A percentile compares a stretch with the other conserved stretches of the same genome.
These are phyloP conservation scores for Colletotrichum kahawae DNA, from an alignment of 2,329 filamentous ascomycete species.

Conservation along the genomic window DNA sequence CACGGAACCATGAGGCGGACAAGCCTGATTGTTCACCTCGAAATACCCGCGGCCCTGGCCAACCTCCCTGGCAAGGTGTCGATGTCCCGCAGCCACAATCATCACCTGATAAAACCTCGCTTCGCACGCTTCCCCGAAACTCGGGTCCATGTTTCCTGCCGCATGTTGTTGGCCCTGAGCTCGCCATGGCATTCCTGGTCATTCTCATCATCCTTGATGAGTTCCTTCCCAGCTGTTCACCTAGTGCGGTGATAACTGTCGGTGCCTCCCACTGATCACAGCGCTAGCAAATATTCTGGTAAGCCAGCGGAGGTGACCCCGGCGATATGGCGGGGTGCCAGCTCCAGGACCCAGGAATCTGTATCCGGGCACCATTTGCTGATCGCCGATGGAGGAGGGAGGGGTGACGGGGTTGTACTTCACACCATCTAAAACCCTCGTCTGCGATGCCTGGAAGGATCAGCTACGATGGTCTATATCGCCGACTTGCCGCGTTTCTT, in stretches of 20 bases:
- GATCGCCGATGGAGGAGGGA: slow-evolving; percentile 4
- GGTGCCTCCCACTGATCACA: slow-evolving; percentile 16
- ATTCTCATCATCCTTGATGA: background rate
- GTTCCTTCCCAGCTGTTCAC: background rate
- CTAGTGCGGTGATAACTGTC: slow-evolving; percentile 11
- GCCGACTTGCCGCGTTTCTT: background rate
- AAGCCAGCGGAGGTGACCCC: background rate
- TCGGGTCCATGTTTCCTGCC: background rate
- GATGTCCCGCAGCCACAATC: background rate
- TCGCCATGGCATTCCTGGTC: background rate
- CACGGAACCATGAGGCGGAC: background rate
- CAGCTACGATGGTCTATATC: slow-evolving; percentile 3
- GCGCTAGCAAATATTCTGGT: slow-evolving; percentile 13
- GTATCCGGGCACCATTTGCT: background rate
- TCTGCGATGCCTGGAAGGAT: background rate
- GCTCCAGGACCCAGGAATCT: slow-evolving; percentile 9
- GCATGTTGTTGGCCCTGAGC: background rate
- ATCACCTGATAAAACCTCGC: background rate
- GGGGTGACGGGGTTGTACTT: background rate
- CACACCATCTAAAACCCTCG: background rate
- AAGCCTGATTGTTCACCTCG: background rate
- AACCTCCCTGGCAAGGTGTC: background rate
- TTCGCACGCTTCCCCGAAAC: background rate
- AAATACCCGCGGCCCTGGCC: background rate
- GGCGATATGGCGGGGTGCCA: background rate